These are phyloP conservation scores for Oryza officinalis DNA, from an alignment of 176 grass and related monocot species.

Conservation along the genomic window DNA sequence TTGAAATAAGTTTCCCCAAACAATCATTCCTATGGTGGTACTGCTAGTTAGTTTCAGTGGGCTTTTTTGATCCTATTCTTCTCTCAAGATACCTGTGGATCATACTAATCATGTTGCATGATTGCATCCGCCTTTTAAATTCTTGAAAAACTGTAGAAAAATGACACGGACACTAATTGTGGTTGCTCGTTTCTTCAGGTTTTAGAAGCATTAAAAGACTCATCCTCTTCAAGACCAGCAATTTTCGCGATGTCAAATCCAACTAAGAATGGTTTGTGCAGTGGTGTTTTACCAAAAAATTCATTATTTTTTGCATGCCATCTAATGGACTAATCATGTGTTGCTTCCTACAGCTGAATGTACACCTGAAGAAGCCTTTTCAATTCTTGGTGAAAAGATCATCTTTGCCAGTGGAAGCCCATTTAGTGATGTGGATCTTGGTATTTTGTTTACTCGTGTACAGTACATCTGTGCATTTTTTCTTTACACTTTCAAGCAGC, in stretches of 20 bases:
- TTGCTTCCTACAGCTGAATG: constrained; percentile 70
- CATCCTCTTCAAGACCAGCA: constrained; percentile 80
- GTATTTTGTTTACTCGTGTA: constrained; percentile 45
- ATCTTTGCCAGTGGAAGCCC: constrained; percentile 97
- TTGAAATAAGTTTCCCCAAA: not conserved
- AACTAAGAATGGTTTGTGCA: constrained; percentile 81
- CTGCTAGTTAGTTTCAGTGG: constrained; percentile 9
- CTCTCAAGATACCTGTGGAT: constrained; percentile 11
- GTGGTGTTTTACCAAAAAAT: constrained; percentile 37
- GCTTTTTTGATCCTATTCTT: constrained; percentile 17
- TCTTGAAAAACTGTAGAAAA: not conserved
- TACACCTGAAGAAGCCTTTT: constrained; percentile 92
- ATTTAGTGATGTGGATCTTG: constrained; percentile 81
- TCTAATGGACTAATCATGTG: constrained; percentile 31
- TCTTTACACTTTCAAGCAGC: not conserved
- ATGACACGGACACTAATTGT: constrained; percentile 14
- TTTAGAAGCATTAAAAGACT: constrained; percentile 90
- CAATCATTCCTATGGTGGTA: not conserved
- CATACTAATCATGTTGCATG: constrained; percentile 3
- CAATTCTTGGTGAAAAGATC: constrained; percentile 74
- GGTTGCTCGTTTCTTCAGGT: constrained; percentile 55
- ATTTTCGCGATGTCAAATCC: constrained; percentile 99
- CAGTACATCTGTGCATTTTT: not conserved
- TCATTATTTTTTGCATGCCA: constrained; percentile 10
- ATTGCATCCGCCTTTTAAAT: not conserved